Base-by-base conservation (phyloP, 768 basidiomycete genomes). In the Sporobolomyces roseus region DNA sequence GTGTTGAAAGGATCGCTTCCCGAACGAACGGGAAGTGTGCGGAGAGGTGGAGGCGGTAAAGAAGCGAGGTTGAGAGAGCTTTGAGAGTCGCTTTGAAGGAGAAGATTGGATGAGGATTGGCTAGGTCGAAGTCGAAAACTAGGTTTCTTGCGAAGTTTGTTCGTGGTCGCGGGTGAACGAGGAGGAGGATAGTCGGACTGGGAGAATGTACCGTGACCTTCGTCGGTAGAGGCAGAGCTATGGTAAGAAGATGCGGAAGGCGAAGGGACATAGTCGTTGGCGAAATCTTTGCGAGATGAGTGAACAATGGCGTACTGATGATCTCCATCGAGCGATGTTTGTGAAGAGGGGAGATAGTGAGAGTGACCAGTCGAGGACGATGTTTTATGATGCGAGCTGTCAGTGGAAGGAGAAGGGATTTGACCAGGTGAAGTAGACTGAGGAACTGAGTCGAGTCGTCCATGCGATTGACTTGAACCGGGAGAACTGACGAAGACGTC, bases 131-230 rank as follows among this genome's bases (percentile, higher is more conserved):
- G 48, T 17, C 59, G 48, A 19, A 53, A 35, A 13, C 52, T 35
- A 1, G 59, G n/a, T 1, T 35, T 45, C 48, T 70, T 70, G 46
- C 69, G 69, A 21, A 70, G 64, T n/a, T 70, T 70, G 32, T 62
- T 66, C 19, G 61, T 25, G 13, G 13, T 13, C 16, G 38, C 5
- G 27, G 17, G 5, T n/a, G n/a, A n/a, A n/a, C 10, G 19, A 4
- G 61, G 8, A 17, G 10, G 35, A 14, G 61, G 21, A 14, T 5
- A n/a, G 56, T 49, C 43, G 6, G 36, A 23, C 19, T 13, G 59
- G 25, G 23, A n/a, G 45, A 33, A 45, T 16, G 45, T 12, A 9
- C 38, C 4, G 29, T 25, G 29, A 21, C 41, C 21, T 38, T 33
- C 48, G 23, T 55, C 48, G 30, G 61, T 27, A 29, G 25, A 59